Evolutionary conservation across 345 rosid genomes (phyloP).

Genomic region (Psidium guajava): DNA sequence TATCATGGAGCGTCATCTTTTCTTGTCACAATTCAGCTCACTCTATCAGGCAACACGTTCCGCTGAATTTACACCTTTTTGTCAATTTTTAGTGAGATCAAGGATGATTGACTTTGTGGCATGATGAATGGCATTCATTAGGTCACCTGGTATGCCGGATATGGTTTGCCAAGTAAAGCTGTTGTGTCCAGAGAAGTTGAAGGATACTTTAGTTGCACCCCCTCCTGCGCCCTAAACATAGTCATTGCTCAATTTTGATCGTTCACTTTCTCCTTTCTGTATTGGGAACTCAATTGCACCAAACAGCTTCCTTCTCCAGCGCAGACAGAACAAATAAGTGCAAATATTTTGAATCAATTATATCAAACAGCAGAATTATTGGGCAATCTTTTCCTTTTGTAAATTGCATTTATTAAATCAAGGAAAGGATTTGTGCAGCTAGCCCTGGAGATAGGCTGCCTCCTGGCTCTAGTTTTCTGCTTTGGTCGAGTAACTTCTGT

Average conservation of each 20-base stretch:
- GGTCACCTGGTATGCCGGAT: background rate
- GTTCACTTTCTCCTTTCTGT: background rate
- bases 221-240: background rate
- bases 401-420: conserved; percentile 48
- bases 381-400: background rate
- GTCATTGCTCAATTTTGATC: background rate
- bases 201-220: background rate
- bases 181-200: background rate
- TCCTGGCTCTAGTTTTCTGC: conserved; percentile 88
- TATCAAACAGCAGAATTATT: too few species aligned
- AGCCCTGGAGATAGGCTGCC: conserved; percentile 78
- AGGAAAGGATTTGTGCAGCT: conserved; percentile 80
- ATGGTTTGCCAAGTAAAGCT: background rate
- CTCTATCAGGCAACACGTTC: background rate
- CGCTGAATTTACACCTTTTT: background rate
- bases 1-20: conserved; percentile 31
- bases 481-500: conserved; percentile 56
- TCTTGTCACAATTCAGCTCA: background rate
- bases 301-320: background rate
- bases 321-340: background rate
- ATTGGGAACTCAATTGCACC: background rate
- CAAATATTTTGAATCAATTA: background rate
- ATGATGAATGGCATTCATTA: background rate
- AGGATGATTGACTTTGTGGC: background rate
- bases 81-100: background rate